Evolutionary conservation across 2,329 filamentous ascomycete genomes (phyloP), one percentile per base, ranked within the genome.

Genomic region (Fusarium secorum): DNA sequence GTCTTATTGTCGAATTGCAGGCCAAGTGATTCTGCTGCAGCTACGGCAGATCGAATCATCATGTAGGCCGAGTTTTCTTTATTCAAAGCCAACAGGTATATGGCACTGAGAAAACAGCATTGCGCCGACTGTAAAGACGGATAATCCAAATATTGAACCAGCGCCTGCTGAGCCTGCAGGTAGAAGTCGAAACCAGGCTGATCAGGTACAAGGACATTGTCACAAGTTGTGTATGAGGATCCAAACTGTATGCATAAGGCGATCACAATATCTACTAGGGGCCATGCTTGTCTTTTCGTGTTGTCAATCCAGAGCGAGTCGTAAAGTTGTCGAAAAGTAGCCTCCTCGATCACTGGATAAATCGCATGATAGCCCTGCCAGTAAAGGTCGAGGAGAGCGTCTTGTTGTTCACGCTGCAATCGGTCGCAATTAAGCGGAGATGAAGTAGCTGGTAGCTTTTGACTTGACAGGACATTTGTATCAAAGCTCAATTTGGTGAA

Each of bases 231-330:
- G 36, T 78, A 73, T 0, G 75, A 68, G 5, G 77, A 76, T 36
- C 81, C 80, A 38, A 83, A 83, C 70, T 87, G 85, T 77, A 88
- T 86, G 57, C 83, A 85, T 11, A 88, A 62, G 0, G 86, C 86
- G 18, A 88, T 72, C 22, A 87, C 76, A 30, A 87, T 85, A 55
- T 88, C 86, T 3, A 86, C 84, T 5, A 88, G 74, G 1, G 86
- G 82, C 1, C 85, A 87, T 2, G 83, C 77, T 51, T 81, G 81
- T 18, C 85, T 80, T 11, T 57, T 62, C 2, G 48, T 33, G 15
- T 57, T 30, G 11, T 24, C 53, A 7, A 66, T 58, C 74, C 75
- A 77, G 10, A 77, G 66, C 1, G 71, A 73, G 7, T 59, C 60
- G 20, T 77, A 77, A 39, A 75, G 75, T n/a, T 32, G 52, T 20